Evolutionary conservation across 2,329 filamentous ascomycete species (phyloP), one percentile per base, ranked within the genome.

Genomic region (Fusarium sp.): DNA sequence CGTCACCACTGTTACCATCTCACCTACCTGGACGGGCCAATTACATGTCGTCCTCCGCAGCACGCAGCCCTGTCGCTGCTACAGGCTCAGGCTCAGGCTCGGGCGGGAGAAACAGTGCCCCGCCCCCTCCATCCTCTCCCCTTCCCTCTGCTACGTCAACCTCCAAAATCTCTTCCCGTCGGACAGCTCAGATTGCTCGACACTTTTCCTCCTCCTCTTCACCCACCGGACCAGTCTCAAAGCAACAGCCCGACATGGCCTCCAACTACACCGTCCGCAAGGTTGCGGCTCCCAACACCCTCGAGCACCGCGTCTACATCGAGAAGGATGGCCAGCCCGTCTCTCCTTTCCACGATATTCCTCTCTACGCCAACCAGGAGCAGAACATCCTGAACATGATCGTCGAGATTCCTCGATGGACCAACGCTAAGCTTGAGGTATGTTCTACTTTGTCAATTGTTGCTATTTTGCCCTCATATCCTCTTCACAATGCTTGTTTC

Each of bases 371-470:
- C 90, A 97, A 99, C 83, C 88, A 92, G 84, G 92, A 97, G 87
- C 90, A 97, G 88, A 97, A 92, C 77, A 86, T 98, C 81, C 89
- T 99, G 80, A 99, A 99, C 91, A 99, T 99, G 96, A 82, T 99
- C 73, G 96, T 99, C 78, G 96, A 99, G 91, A 98, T 99, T 78
- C 96, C 96, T 79, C 92, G 96, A 86, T 99, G 96, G 96, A 97
- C 95, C 87, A 99, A 99, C 85, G 96, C 92, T 79, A 99, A 99
- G 91, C 93, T 97, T 84, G 96, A 99, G 92, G 95, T 97, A 83
- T 75, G 91, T 51, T 37, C 30, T 29, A 16, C 44, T 27, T 57
- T 44, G 40, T 20, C 44, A 49, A 49, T 41, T 54, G 16, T 25
- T 27, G 37, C 22, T 47, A n/a, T 47, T 37, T 54, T 41, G 55